Base-by-base conservation (phyloP, 176 grass and related monocot species). In the Phoenix roebelenii region DNA sequence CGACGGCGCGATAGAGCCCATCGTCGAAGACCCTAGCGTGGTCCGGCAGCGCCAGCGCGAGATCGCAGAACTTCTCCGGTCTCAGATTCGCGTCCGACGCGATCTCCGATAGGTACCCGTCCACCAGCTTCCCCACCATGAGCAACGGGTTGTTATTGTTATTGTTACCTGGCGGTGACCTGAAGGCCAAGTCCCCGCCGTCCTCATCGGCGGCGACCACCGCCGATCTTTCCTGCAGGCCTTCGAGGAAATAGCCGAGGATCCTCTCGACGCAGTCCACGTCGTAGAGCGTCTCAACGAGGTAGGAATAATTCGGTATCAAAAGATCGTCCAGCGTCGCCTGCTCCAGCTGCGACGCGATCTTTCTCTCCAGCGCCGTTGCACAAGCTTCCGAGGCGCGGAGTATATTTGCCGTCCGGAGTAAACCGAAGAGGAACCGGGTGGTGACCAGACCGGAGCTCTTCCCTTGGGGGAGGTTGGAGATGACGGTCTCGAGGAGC, bases 211-310 rank as follows among this genome's bases (percentile, higher is more conserved):
- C 58, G 0, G 77, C 78, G 10, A 55, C 73, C 1, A 22, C 5
- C 49, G 26, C 70, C 26, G 50, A 32, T 55, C 50, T 55, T n/a
- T 51, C 48, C 29, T 71, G 70, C 18, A 84, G 70, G 58, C 72
- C 75, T 44, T 92, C 85, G 3, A 98, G 59, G 80, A 85, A 98
- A 57, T 78, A 59, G 3, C 77, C 66, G 51, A 93, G 30, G 7
- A 98, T 74, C 56, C 85, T 80, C 79, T 93, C 94, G 16, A 98
- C 81, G 66, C 85, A 93, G 49, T 93, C 88, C 23, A 98, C 94
- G 72, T 98, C 94, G 63, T 98, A 98, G 74, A 98, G 89, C 74
- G 94, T 98, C 74, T 93, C 94, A 49, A 89, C 85, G 5, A 93
- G 79, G 84, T 83, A 78, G n/a, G 94, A 98, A 73, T 98, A 98